Conservation (phyloP, 2,329 filamentous ascomycete species). For the Parafenestella ontariensis region DNA sequence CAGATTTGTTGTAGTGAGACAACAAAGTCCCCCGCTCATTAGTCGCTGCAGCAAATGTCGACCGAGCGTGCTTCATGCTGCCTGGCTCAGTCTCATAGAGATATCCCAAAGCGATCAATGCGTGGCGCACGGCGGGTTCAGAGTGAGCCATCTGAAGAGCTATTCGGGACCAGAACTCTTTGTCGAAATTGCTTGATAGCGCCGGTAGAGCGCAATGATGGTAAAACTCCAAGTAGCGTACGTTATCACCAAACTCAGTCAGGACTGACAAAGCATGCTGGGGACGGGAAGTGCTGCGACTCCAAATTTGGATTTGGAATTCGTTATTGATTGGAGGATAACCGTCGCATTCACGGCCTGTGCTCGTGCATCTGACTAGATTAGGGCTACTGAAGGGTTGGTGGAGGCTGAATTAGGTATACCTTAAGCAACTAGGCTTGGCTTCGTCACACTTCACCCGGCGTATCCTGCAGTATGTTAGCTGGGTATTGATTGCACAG, state of each 20-base stretch:
- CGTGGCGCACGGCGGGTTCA: conserved; percentile 54
- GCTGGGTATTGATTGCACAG: neutral
- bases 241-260: conserved; percentile 19
- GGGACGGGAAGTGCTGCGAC: conserved; percentile 2
- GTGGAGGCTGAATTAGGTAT: neutral
- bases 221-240: conserved; percentile 52
- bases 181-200: conserved; percentile 42
- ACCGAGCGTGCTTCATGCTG: conserved; percentile 28
- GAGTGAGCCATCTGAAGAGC: conserved; percentile 51
- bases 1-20: conserved; percentile 53
- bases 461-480: conserved; percentile 18
- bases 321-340: conserved; percentile 16
- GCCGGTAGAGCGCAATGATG: conserved; percentile 45
- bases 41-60: conserved; percentile 8
- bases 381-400: conserved; percentile 5
- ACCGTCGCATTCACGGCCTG: conserved; percentile 41
- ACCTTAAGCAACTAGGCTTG: conserved; percentile 29
- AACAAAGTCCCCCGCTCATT: conserved; percentile 37
- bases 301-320: conserved; percentile 10
- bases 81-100: conserved; percentile 35
- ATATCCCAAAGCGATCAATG: conserved; percentile 52
- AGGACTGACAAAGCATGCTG: conserved; percentile 11
- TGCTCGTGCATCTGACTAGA: conserved; percentile 32
- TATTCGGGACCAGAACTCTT: conserved; percentile 52
- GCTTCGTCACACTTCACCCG: conserved; percentile 34